phyloP scores from a whole-genome alignment of 2,329 filamentous ascomycete species.

The Cladosporium sp. region DNA sequence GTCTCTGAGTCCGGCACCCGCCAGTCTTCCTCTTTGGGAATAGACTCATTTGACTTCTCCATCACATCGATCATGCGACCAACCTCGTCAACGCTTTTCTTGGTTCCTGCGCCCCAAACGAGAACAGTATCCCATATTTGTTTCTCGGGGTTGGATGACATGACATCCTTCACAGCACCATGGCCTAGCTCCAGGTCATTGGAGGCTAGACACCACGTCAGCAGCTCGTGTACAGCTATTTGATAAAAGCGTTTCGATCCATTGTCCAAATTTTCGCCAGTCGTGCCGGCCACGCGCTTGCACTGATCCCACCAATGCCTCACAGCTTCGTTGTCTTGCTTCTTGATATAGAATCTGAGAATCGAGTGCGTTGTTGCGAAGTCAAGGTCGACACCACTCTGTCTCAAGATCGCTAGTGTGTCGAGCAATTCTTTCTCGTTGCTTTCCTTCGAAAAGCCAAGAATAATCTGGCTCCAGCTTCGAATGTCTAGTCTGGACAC shows the following conservation, averaged over 20 bases:
- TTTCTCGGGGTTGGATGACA: conserved; percentile 27
- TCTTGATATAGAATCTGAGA: conserved; percentile 56
- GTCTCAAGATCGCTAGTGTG: conserved; percentile 50
- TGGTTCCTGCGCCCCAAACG: conserved; percentile 68
- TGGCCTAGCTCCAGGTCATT: conserved; percentile 59
- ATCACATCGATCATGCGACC: conserved; percentile 68
- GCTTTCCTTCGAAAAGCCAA: conserved; percentile 58
- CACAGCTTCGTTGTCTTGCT: conserved; percentile 55
- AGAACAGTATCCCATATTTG: conserved; percentile 64
- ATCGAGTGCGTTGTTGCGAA: conserved; percentile 3
- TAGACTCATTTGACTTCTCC: conserved; percentile 31
- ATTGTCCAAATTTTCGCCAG: conserved; percentile 39
- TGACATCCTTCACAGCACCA: conserved; percentile 47
- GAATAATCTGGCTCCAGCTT: conserved; percentile 33
- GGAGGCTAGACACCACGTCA: conserved; percentile 35
- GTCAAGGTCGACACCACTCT: conserved; percentile 14
- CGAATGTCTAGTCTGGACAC: not conserved
- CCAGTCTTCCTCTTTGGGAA: conserved; percentile 40
- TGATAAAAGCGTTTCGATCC: not conserved
- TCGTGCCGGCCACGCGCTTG: conserved; percentile 67
- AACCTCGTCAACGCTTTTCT: conserved; percentile 67
- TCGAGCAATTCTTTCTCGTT: conserved; percentile 54
- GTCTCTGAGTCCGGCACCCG: conserved; percentile 60
- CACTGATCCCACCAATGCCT: conserved; percentile 62
- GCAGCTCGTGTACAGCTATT: conserved; percentile 12